A percentile compares a stretch with the other conserved stretches of the same genome.
These are phyloP conservation scores for Scedosporium apiospermum DNA, from an alignment of 2,329 filamentous ascomycete species.

Conservation along the genomic window DNA sequence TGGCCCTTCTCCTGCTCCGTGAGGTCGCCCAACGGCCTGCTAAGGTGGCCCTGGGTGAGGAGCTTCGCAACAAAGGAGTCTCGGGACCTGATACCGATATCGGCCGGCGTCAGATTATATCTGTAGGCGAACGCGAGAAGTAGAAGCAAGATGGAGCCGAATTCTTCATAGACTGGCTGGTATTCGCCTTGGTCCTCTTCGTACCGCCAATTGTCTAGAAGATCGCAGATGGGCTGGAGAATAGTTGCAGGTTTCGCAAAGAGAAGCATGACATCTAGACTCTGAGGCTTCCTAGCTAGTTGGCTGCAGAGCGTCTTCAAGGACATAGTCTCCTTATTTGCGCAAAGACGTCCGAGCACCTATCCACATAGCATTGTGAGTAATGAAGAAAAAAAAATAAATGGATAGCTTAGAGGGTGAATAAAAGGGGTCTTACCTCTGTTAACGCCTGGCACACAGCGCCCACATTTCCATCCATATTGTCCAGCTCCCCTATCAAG, in stretches of 20 bases:
- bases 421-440: conserved; percentile 39
- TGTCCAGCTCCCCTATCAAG: conserved; percentile 73
- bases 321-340: conserved; percentile 69
- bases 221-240: conserved; percentile 61
- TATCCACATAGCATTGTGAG: conserved; percentile 18
- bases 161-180: conserved; percentile 79
- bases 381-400: background rate
- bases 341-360: conserved; percentile 61
- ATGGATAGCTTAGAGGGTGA: background rate
- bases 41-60: conserved; percentile 48
- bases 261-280: conserved; percentile 65
- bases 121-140: conserved; percentile 67
- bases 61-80: conserved; percentile 63
- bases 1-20: conserved; percentile 55
- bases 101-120: conserved; percentile 55
- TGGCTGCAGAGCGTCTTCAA: conserved; percentile 64
- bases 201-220: conserved; percentile 71
- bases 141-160: conserved; percentile 65
- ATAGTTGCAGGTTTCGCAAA: conserved; percentile 64
- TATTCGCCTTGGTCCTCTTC: conserved; percentile 79
- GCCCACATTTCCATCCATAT: conserved; percentile 84
- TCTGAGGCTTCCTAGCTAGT: conserved; percentile 62
- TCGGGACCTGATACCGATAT: conserved; percentile 49
- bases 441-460: conserved; percentile 72
- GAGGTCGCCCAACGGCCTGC: conserved; percentile 48